Conservation (phyloP, 306 rosid species). For the Arachis hypogaea region DNA sequence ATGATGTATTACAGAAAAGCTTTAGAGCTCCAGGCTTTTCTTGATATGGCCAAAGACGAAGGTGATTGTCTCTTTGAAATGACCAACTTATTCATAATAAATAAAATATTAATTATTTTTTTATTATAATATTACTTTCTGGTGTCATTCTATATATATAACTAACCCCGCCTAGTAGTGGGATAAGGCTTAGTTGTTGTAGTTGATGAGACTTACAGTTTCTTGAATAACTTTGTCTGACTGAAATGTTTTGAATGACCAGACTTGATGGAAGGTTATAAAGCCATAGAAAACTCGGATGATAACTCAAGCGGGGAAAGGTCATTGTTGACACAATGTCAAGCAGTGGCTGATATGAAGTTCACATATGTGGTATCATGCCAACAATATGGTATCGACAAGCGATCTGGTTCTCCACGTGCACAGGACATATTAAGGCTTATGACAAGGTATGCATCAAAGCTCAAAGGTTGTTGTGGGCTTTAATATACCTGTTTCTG, state of each 20-base stretch:
- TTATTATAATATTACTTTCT: too few relatives aligned
- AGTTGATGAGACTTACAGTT: neutral
- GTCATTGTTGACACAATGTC: slow-evolving; percentile 91
- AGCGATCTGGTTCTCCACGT: slow-evolving; percentile 77
- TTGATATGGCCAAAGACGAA: slow-evolving; percentile 90
- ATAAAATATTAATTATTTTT: neutral
- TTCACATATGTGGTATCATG: slow-evolving; percentile 94
- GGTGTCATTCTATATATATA: neutral
- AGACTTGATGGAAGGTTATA: slow-evolving; percentile 97
- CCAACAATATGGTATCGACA: slow-evolving; percentile 93
- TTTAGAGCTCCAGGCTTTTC: slow-evolving; percentile 97
- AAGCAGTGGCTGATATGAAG: slow-evolving; percentile 96
- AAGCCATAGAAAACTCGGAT: slow-evolving; percentile 85
- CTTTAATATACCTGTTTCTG: slow-evolving; percentile 1
- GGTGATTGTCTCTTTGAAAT: slow-evolving; percentile 51
- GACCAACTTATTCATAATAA: slow-evolving; percentile 1
- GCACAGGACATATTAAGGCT: slow-evolving; percentile 89
- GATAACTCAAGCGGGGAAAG: slow-evolving; percentile 73
- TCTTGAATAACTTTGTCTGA: neutral
- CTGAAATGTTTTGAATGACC: slow-evolving; percentile 38
- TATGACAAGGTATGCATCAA: slow-evolving; percentile 73
- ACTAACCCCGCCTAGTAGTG: neutral
- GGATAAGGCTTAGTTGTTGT: neutral
- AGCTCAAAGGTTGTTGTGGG: neutral
- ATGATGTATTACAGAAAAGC: slow-evolving; percentile 99